These are phyloP conservation scores for Termitomyces bulborhizus DNA, from an alignment of 768 basidiomycete species.

Conservation along the genomic window DNA sequence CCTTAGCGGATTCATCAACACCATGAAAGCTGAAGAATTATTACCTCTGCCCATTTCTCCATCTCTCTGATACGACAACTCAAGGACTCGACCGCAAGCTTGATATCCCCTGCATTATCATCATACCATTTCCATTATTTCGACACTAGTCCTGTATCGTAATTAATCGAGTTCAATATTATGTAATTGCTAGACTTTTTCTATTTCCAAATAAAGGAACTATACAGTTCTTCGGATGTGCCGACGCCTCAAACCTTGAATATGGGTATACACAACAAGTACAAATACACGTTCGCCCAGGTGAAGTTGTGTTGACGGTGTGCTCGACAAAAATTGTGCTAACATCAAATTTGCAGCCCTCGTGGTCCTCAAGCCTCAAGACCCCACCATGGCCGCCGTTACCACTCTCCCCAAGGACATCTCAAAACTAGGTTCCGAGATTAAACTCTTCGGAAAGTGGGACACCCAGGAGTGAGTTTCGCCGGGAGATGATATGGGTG, in stretches of 20 bases:
- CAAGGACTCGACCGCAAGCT: background rate
- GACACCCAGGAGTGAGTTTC: conserved; percentile 86
- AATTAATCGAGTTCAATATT: background rate
- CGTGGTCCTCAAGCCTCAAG: conserved; percentile 29
- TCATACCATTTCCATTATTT: background rate
- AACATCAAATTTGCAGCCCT: conserved; percentile 15
- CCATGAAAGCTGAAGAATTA: conserved; percentile 5
- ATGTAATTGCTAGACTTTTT: background rate
- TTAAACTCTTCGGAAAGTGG: conserved; percentile 99
- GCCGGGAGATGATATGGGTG: background rate
- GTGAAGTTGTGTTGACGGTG: conserved; percentile 24
- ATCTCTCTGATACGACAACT: background rate
- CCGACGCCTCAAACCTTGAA: conserved; percentile 41
- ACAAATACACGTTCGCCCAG: conserved; percentile 37
- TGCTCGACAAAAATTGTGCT: conserved; percentile 25
- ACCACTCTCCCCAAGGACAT: conserved; percentile 80
- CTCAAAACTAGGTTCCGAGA: conserved; percentile 73
- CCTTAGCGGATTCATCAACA: conserved; percentile 7
- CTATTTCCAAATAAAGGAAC: conserved; percentile 19
- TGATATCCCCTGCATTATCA: conserved; percentile 6
- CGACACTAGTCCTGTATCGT: background rate
- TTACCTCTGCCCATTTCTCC: background rate
- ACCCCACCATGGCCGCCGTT: conserved; percentile 51
- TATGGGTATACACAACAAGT: conserved; percentile 34
- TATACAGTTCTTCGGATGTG: conserved; percentile 37